Conservation (phyloP, 371 early-diverging fungal species). For the Dichotomocladium elegans region DNA sequence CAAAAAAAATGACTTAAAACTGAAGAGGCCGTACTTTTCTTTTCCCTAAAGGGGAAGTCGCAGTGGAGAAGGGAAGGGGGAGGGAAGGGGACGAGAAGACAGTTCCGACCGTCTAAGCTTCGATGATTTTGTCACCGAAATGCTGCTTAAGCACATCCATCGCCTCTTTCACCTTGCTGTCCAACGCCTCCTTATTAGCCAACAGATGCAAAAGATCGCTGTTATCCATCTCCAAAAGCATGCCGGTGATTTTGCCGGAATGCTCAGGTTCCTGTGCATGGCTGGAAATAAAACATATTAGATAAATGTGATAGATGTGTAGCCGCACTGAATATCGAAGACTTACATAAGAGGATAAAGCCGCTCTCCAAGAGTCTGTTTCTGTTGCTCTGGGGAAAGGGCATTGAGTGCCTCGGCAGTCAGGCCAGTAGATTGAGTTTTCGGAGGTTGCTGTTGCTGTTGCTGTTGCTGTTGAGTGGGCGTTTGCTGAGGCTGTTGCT, state of each 20-base stretch:
- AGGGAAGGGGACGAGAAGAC: too few species aligned
- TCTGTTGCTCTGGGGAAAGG: conserved; percentile 83
- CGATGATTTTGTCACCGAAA: too few species aligned
- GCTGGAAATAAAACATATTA: conserved; percentile 3
- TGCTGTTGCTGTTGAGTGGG: conserved; percentile 25
- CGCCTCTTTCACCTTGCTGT: conserved; percentile 82
- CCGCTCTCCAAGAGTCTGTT: conserved; percentile 93
- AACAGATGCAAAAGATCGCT: conserved; percentile 87
- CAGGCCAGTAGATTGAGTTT: conserved; percentile 43
- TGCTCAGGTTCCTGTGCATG: conserved; percentile 59
- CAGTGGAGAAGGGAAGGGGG: too few species aligned
- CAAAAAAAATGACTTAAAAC: too few species aligned
- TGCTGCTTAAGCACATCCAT: conserved; percentile 84
- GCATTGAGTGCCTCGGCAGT: conserved; percentile 82
- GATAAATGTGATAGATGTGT: background rate
- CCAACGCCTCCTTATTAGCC: conserved; percentile 72
- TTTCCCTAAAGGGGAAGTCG: too few species aligned
- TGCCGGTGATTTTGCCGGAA: conserved; percentile 98
- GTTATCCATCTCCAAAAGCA: conserved; percentile 98
- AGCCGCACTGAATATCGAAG: background rate
- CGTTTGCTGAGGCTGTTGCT: conserved; percentile 10
- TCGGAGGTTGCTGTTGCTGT: conserved; percentile 29
- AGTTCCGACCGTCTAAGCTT: too few species aligned
- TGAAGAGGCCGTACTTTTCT: too few species aligned
- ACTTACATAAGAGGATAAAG: conserved; percentile 79